A percentile compares a stretch with the other conserved stretches of the same genome.
Conservation (phyloP, 805 yeast genomes). For the Kodamaea kaohsiungensis region DNA sequence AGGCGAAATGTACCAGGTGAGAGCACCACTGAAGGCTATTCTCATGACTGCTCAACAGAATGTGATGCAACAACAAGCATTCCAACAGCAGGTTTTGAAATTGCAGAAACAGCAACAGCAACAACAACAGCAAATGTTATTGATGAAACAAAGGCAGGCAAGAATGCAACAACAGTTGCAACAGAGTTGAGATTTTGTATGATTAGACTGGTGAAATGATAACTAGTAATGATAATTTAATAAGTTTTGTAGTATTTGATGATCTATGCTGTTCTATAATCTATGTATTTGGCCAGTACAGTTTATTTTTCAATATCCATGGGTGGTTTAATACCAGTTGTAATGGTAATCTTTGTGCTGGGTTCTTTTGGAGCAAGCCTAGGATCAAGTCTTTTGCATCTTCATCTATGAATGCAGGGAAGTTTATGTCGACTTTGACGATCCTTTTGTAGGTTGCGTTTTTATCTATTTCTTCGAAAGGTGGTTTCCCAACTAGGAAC, state of each 20-base stretch:
- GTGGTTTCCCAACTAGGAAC: conserved; percentile 84
- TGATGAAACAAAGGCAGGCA: conserved; percentile 33
- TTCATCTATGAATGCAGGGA: conserved; percentile 67
- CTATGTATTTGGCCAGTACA: conserved; percentile 52
- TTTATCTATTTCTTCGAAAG: conserved; percentile 82
- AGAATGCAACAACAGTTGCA: conserved; percentile 11
- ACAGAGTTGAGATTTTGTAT: not conserved
- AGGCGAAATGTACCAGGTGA: conserved; percentile 51
- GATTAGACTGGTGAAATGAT: not conserved
- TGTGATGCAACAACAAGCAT: conserved; percentile 43
- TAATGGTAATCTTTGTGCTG: conserved; percentile 63
- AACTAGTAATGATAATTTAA: not conserved
- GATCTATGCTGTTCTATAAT: not conserved
- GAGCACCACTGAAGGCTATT: conserved; percentile 48
- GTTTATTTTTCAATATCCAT: conserved; percentile 72
- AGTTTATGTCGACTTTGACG: conserved; percentile 68
- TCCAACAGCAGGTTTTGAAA: conserved; percentile 45
- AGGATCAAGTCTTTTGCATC: conserved; percentile 79
- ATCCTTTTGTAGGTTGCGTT: conserved; percentile 81
- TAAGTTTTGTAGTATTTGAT: not conserved
- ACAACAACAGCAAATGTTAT: conserved; percentile 23
- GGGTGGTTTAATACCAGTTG: conserved; percentile 71
- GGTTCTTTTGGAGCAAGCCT: conserved; percentile 64
- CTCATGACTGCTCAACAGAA: conserved; percentile 44
- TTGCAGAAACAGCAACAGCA: conserved; percentile 41